phyloP scores from a whole-genome alignment of 805 yeast genomes.

The Babjeviella inositovora region DNA sequence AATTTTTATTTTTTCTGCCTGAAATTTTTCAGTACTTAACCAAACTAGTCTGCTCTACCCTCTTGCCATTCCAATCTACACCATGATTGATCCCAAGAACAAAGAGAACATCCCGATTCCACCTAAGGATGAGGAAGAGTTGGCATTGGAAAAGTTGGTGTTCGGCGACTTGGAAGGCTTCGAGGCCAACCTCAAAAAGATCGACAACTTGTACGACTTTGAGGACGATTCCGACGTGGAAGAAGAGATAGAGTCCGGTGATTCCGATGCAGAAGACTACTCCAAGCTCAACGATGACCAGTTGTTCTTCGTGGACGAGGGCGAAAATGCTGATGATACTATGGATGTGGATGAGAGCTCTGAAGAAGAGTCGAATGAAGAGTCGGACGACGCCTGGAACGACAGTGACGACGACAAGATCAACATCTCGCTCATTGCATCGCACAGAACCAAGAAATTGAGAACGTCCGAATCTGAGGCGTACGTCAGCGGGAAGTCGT shows the following conservation, averaged over 20 bases:
- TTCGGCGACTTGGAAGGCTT: slow-evolving; percentile 80
- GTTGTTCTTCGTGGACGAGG: slow-evolving; percentile 39
- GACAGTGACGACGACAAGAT: slow-evolving; percentile 85
- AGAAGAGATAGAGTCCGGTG: slow-evolving; percentile 9
- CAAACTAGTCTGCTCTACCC: too few relatives aligned
- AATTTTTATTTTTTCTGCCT: too few relatives aligned
- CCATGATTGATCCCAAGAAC: too few relatives aligned
- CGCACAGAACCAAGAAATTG: slow-evolving; percentile 56
- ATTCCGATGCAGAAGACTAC: slow-evolving; percentile 13
- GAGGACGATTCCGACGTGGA: too few relatives aligned
- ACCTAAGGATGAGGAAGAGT: slow-evolving; percentile 76
- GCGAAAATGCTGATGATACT: slow-evolving; percentile 7
- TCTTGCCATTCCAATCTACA: too few relatives aligned
- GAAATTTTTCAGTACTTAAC: too few relatives aligned
- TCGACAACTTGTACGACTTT: slow-evolving; percentile 38
- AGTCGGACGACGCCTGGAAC: slow-evolving; percentile 46
- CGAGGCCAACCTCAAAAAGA: slow-evolving; percentile 41
- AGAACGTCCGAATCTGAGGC: slow-evolving; percentile 43
- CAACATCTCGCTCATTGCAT: slow-evolving; percentile 36
- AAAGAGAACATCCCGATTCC: slow-evolving; percentile 17
- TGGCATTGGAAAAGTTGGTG: slow-evolving; percentile 63
- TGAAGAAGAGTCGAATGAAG: slow-evolving; percentile 11
- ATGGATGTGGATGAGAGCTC: slow-evolving; percentile 4
- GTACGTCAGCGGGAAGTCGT: slow-evolving; percentile 38
- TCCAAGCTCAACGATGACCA: slow-evolving; percentile 24